phyloP scores from a whole-genome alignment of 2,329 filamentous ascomycete species.

The Xylaria arbuscula region DNA sequence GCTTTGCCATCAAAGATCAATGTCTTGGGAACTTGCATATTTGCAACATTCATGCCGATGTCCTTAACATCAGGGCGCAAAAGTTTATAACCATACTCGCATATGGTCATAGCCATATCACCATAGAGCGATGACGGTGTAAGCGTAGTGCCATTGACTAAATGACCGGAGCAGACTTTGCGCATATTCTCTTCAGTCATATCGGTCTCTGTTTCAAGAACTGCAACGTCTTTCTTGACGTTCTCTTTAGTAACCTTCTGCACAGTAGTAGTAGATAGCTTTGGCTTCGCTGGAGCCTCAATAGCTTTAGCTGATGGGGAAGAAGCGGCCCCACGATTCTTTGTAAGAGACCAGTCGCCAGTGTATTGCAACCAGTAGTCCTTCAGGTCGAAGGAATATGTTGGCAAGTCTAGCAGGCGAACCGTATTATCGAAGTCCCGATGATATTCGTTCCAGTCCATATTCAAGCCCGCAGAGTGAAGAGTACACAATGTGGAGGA shows the following conservation, averaged over 20 bases:
- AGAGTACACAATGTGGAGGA: conserved; percentile 66
- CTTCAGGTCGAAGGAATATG: conserved; percentile 76
- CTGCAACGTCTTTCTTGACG: conserved; percentile 68
- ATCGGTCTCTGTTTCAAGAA: conserved; percentile 73
- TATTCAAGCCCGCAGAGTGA: conserved; percentile 66
- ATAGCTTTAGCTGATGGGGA: conserved; percentile 52
- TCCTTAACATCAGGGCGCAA: conserved; percentile 66
- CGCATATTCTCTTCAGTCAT: conserved; percentile 72
- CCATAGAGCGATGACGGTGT: conserved; percentile 69
- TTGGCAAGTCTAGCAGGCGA: conserved; percentile 71
- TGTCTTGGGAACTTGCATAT: conserved; percentile 77
- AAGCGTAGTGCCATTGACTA: conserved; percentile 74
- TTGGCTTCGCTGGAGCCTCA: conserved; percentile 56
- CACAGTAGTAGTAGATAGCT: conserved; percentile 72
- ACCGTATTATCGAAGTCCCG: conserved; percentile 68
- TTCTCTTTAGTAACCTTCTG: conserved; percentile 73
- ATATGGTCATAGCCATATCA: conserved; percentile 66
- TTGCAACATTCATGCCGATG: conserved; percentile 71
- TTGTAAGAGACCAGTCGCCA: conserved; percentile 70
- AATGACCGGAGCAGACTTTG: conserved; percentile 71
- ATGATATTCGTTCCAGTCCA: conserved; percentile 76
- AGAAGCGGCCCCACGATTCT: conserved; percentile 68
- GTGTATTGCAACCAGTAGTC: conserved; percentile 77
- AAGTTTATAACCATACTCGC: conserved; percentile 75
- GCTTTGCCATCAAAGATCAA: conserved; percentile 66